These are phyloP conservation scores for Angophora floribunda DNA, from an alignment of 345 rosid species.

Conservation along the genomic window DNA sequence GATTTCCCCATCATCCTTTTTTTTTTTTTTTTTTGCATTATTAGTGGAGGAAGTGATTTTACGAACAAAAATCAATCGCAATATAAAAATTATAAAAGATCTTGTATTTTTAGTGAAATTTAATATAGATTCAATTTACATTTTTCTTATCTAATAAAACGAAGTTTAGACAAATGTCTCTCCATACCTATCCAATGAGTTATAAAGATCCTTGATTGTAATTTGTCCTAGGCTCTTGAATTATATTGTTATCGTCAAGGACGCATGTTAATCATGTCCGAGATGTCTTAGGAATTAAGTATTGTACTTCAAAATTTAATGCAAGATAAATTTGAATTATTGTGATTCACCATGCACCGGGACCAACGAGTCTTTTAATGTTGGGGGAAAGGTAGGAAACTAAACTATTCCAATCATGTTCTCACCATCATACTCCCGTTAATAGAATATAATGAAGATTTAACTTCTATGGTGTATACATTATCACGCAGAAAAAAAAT, in stretches of 20 bases:
- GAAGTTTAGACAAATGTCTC: not conserved
- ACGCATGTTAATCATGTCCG: not conserved
- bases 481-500: not conserved
- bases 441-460: not conserved
- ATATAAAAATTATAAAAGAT: not conserved
- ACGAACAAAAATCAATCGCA: not conserved
- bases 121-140: not conserved
- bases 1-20: not conserved
- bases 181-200: not conserved
- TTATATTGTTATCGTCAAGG: not conserved
- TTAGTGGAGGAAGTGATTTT: not conserved
- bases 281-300: not conserved
- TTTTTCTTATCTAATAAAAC: not conserved
- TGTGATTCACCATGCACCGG: not conserved
- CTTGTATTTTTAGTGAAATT: not conserved
- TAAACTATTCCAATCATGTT: not conserved
- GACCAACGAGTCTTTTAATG: not conserved
- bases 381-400: not conserved
- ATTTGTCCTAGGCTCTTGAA: not conserved
- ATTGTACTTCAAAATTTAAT: not conserved
- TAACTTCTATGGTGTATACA: not conserved
- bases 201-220: accelerated
- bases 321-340: not conserved
- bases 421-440: not conserved
- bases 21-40: not conserved